Base-by-base conservation (phyloP, 2,329 filamentous ascomycete species). In the Tolypocladium album region DNA sequence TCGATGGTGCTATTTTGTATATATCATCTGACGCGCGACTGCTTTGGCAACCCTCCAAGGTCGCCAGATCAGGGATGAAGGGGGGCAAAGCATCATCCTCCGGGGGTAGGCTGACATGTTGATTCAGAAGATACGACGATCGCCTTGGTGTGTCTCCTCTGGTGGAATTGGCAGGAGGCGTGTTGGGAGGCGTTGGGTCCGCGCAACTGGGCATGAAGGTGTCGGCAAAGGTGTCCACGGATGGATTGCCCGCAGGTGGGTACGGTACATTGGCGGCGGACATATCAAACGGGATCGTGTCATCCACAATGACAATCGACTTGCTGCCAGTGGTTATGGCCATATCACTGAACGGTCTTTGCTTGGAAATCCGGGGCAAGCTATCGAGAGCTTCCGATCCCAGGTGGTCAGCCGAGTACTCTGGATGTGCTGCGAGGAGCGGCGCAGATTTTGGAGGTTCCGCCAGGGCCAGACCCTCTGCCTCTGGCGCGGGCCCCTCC, bases 231-330 rank as follows among this genome's bases (percentile, higher is more conserved):
- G 77, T 77, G 56, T 84, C 82, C 1, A 79, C 72, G 2, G 82
- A 83, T 13, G 74, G 72, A 59, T 76, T 78, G 31, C 74, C 69
- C 4, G 71, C 73, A 2, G 72, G 70, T 13, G 22, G 38, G 9
- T 82, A 67, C 24, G 78, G 76, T 40, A 76, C 76, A 11, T 78
- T 81, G 11, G 85, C 82, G 12, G 75, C 65, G 0, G 79, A 73
- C n/a, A 79, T 71, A 11, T 83, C 75, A 6, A 76, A 74, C 0
- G 79, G 75, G 20, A 80, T 65, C 0, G 86, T 88, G 39, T 84
- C 85, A 61, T 95, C 90, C 42, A 96, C 85, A 68, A 96, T 95
- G 59, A 96, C 82, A 64, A 96, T 95, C 0, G 91, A 96, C 69
- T 92, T 88, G 77, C 90, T 96, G n/a, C 90, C 89, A 13, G 81